Conservation (phyloP, 805 yeast genomes). For the Monosporozyma siamensis region DNA sequence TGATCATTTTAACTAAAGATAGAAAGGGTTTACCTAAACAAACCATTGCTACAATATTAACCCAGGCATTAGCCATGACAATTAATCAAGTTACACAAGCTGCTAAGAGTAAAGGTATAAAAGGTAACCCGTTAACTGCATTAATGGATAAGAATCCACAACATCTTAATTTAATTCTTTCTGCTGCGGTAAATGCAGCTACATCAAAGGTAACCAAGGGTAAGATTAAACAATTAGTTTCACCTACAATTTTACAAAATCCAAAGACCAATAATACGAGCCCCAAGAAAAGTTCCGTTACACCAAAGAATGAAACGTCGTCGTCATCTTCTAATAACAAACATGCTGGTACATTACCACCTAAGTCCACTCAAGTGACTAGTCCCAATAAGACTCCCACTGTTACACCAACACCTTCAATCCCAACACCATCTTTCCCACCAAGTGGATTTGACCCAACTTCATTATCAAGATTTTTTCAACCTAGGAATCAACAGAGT, state of each 20-base stretch:
- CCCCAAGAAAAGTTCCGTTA: background rate
- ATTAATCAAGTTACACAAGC: conserved; percentile 84
- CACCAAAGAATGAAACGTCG: background rate
- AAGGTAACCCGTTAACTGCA: conserved; percentile 68
- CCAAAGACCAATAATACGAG: background rate
- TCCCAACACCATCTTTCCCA: background rate
- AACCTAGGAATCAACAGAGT: conserved; percentile 24
- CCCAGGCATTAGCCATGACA: conserved; percentile 88
- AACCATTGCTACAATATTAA: conserved; percentile 72
- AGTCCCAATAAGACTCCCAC: background rate
- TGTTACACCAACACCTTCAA: background rate
- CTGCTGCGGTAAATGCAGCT: conserved; percentile 73
- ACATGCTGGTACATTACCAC: background rate
- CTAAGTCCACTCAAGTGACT: no score
- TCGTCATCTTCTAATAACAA: no score
- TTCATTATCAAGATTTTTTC: conserved; percentile 30
- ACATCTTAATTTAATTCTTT: conserved; percentile 67
- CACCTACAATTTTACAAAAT: conserved; percentile 6
- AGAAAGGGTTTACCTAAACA: conserved; percentile 69
- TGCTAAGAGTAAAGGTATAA: conserved; percentile 75
- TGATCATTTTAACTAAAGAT: conserved; percentile 70
- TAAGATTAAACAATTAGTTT: conserved; percentile 36
- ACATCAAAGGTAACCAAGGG: conserved; percentile 53
- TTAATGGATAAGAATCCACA: conserved; percentile 74
- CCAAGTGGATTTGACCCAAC: conserved; percentile 27